Base-by-base conservation (phyloP, 352 stramenopile genomes). In the Phytophthora pini region DNA sequence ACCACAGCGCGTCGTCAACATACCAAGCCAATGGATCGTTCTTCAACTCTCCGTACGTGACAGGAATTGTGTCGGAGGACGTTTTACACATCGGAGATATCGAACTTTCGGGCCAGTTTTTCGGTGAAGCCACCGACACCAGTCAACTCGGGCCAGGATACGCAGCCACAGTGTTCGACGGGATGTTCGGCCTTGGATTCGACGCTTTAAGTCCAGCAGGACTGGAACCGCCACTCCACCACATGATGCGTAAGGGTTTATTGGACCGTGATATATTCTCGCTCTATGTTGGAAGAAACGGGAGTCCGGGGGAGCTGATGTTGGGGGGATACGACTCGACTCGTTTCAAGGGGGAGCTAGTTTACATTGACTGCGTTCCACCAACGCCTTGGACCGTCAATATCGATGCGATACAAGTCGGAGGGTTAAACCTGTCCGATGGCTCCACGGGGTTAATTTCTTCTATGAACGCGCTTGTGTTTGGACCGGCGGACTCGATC, bases 181-280 rank as follows among this genome's bases (percentile, higher is more conserved):
- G 97, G 41, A 97, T 98, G 61, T 84, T 98, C 48, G 97, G 96
- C 46, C 70, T 98, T 7, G 97, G 84, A 36, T 98, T 98, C 61
- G 87, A 95, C 47, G 76, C 80, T 12, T 92, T 98, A 55, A 90
- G 76, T 31, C 83, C 98, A 29, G 87, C 89, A 49, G 79, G 87
- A 55, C 67, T 94, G 1, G 79, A 83, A 46, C 98, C 95, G 13
- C 87, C 94, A 17, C 97, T 99, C 67, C 80, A 97, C 49, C 88
- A 94, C 51, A 70, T 98, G 39, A 88, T 98, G 48, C 80, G 95
- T 43, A 77, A 97, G 56, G 80, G 80, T 15, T 48, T 79, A 24
- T 69, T 98, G 27, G 82, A 93, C 53, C 67, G 90, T 49, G 79
- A 80, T 2, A 80, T 97, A 26, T 98, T 98, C 78, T 83, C 92